These are phyloP conservation scores for Pochonia chlamydosporia DNA, from an alignment of 2,329 filamentous ascomycete genomes.

Conservation along the genomic window DNA sequence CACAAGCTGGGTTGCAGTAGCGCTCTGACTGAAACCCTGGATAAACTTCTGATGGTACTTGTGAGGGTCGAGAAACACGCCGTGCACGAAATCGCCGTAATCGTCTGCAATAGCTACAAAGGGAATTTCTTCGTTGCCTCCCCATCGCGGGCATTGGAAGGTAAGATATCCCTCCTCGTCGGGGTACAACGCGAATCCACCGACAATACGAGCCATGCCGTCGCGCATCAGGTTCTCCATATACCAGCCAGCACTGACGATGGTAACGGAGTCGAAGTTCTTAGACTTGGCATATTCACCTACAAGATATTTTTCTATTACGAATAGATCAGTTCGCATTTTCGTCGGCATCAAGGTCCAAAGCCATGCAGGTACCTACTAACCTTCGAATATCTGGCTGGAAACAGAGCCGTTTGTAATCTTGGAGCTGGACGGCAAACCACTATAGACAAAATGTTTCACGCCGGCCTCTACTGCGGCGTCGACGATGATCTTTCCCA, in stretches of 20 bases:
- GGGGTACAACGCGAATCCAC: conserved; percentile 24
- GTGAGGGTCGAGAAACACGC: conserved; percentile 26
- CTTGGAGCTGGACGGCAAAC: conserved; percentile 7
- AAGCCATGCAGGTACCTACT: too few species aligned
- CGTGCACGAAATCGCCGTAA: conserved; percentile 33
- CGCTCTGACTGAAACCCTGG: neutral
- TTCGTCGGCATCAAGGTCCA: too few species aligned
- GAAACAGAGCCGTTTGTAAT: too few species aligned
- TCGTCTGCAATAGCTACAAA: conserved; percentile 28
- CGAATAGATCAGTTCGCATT: neutral
- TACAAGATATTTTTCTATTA: conserved; percentile 13
- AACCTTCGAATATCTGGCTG: too few species aligned
- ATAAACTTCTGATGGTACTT: neutral
- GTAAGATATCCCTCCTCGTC: conserved; percentile 26
- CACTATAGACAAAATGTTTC: conserved; percentile 20
- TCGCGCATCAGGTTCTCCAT: conserved; percentile 21
- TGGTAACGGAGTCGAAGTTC: conserved; percentile 20
- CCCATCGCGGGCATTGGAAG: conserved; percentile 24
- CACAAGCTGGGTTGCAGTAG: too few species aligned
- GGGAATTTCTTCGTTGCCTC: conserved; percentile 19
- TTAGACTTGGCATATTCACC: conserved; percentile 17
- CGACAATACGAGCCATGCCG: conserved; percentile 17
- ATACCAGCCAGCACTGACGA: conserved; percentile 27
- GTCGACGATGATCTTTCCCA: conserved; percentile 22
- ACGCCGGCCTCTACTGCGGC: conserved; percentile 18